These are phyloP conservation scores for Lyophyllum atratum DNA, from an alignment of 768 basidiomycete species.

Conservation along the genomic window DNA sequence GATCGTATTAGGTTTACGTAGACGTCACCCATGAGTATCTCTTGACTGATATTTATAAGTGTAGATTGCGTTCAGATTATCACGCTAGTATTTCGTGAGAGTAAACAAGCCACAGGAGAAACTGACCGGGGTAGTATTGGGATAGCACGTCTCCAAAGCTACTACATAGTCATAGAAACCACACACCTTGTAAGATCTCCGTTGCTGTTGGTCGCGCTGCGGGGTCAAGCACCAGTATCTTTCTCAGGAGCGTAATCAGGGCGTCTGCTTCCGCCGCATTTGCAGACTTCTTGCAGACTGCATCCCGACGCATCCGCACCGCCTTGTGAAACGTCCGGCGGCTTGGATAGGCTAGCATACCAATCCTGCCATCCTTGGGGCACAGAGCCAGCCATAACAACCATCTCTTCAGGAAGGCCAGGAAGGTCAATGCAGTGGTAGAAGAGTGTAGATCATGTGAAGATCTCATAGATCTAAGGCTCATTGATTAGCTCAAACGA, in stretches of 20 bases:
- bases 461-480: no score
- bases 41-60: no score
- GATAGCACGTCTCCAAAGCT: no score
- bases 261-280: slow-evolving; percentile 4
- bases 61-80: no score
- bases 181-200: background rate
- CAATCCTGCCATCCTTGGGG: slow-evolving; percentile 6
- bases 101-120: no score
- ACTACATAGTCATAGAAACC: background rate
- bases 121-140: no score
- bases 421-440: background rate
- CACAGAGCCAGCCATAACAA: background rate
- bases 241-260: slow-evolving; percentile 7
- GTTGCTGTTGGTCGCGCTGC: background rate
- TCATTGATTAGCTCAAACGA: no score
- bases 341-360: slow-evolving; percentile 4
- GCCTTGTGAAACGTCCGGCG: slow-evolving; percentile 4
- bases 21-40: no score
- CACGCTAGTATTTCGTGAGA: no score
- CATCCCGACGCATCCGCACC: background rate
- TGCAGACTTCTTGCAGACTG: slow-evolving; percentile 1
- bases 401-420: slow-evolving; percentile 4
- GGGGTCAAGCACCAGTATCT: slow-evolving; percentile 3
- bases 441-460: no score
- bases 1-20: no score